A percentile compares a stretch with the other conserved stretches of the same genome.
Conservation (phyloP, 441 rosid species). For the Bruguiera hainesii region DNA sequence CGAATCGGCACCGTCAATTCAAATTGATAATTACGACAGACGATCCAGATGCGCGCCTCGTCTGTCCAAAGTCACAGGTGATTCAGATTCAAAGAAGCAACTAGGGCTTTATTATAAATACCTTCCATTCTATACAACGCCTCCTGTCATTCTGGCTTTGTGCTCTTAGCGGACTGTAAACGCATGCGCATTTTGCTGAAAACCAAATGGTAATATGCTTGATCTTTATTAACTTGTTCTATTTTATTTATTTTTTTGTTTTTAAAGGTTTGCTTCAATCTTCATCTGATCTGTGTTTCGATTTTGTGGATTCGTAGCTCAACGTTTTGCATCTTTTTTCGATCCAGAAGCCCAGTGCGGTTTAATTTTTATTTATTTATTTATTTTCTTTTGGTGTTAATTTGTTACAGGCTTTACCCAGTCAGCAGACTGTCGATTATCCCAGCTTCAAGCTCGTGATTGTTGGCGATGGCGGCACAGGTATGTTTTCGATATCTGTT, state of each 20-base stretch:
- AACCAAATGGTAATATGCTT: conserved; percentile 3
- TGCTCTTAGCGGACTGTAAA: not conserved
- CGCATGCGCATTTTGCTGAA: not conserved
- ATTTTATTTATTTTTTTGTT: not conserved
- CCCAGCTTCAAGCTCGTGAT: conserved; percentile 63
- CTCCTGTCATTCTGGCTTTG: not conserved
- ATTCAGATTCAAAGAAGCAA: not conserved
- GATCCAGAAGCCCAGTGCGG: not conserved
- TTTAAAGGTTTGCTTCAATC: not conserved
- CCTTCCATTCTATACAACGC: too few relatives aligned
- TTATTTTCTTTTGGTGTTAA: not conserved
- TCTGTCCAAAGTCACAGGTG: not conserved
- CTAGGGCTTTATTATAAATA: conserved; percentile 17
- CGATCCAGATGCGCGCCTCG: not conserved
- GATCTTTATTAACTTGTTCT: not conserved
- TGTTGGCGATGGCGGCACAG: conserved; percentile 66
- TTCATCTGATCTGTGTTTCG: not conserved
- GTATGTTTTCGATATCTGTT: conserved; percentile 11
- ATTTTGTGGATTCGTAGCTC: not conserved
- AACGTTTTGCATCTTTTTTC: not conserved
- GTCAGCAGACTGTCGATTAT: conserved; percentile 49
- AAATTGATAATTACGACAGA: not conserved
- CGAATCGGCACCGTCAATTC: not conserved
- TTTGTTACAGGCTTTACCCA: conserved; percentile 42
- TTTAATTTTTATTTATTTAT: not conserved